Conservation (phyloP, 2,329 filamentous ascomycete genomes). For the Leptosphaerulina australis region DNA sequence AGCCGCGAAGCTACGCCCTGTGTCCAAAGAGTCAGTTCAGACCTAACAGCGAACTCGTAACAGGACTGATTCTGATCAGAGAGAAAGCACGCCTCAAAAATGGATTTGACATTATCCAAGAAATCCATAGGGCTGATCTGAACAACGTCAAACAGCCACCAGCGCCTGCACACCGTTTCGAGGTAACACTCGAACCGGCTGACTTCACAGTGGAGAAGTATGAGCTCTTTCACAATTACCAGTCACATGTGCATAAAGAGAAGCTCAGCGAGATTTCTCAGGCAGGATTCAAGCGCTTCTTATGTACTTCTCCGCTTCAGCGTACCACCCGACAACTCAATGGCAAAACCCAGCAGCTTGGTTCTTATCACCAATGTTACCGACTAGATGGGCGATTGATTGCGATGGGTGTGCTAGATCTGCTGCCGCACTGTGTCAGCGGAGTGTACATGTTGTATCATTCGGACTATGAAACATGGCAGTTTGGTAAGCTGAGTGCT, state of each 20-base stretch:
- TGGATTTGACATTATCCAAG: conserved; percentile 69
- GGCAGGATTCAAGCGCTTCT: conserved; percentile 70
- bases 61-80: conserved; percentile 38
- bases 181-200: conserved; percentile 72
- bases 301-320: conserved; percentile 72
- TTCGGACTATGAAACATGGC: conserved; percentile 71
- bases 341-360: conserved; percentile 64
- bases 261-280: conserved; percentile 63
- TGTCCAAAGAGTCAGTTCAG: conserved; percentile 62
- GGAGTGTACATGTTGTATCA: conserved; percentile 86
- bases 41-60: not conserved
- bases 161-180: conserved; percentile 69
- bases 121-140: conserved; percentile 72
- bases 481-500: conserved; percentile 77
- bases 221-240: conserved; percentile 74
- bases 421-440: conserved; percentile 77
- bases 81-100: conserved; percentile 67
- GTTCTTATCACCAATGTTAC: conserved; percentile 83
- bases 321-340: conserved; percentile 52
- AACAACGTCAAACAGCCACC: conserved; percentile 62
- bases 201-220: conserved; percentile 78
- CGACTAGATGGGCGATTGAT: conserved; percentile 76
- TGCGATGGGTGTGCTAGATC: conserved; percentile 76
- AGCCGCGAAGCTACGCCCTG: conserved; percentile 68
- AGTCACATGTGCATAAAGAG: conserved; percentile 74